A percentile compares a stretch with the other conserved stretches of the same genome.
These are phyloP conservation scores for Bromus sterilis DNA, from an alignment of 176 grass and related monocot species.

Conservation along the genomic window DNA sequence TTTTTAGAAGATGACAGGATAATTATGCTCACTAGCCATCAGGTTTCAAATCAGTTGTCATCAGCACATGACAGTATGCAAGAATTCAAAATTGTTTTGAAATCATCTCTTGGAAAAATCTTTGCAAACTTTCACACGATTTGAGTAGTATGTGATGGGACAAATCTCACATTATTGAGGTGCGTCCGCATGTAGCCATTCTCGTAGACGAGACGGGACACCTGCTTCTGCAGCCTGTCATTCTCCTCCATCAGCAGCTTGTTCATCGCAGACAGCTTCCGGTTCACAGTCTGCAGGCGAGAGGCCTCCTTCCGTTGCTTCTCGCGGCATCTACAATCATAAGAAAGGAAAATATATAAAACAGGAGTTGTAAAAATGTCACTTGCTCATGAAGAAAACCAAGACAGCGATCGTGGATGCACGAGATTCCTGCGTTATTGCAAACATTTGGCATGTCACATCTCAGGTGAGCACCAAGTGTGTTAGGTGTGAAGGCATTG, in stretches of 20 bases:
- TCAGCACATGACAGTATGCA: no score
- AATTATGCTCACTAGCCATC: not conserved
- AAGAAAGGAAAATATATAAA: not conserved
- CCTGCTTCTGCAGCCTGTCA: slow-evolving; percentile 98
- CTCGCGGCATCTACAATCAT: slow-evolving; percentile 72
- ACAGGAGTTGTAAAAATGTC: slow-evolving; percentile 13
- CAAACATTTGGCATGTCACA: not conserved
- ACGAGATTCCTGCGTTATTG: not conserved
- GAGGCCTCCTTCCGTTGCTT: slow-evolving; percentile 95
- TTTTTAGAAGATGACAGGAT: not conserved
- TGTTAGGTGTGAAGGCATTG: slow-evolving; percentile 8
- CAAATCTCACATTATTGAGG: slow-evolving; percentile 64
- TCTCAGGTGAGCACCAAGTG: slow-evolving; percentile 14
- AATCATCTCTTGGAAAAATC: no score
- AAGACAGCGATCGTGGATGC: not conserved
- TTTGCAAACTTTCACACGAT: no score
- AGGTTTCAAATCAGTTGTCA: not conserved
- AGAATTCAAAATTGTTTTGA: no score
- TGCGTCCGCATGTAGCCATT: slow-evolving; percentile 84
- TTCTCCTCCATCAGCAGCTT: slow-evolving; percentile 99
- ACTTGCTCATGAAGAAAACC: slow-evolving; percentile 15
- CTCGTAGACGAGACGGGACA: slow-evolving; percentile 88
- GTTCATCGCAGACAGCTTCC: slow-evolving; percentile 96
- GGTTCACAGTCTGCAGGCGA: slow-evolving; percentile 87
- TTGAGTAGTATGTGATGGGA: not conserved